Evolutionary conservation across 345 rosid species (phyloP).

Genomic region (Camelina laxa): DNA sequence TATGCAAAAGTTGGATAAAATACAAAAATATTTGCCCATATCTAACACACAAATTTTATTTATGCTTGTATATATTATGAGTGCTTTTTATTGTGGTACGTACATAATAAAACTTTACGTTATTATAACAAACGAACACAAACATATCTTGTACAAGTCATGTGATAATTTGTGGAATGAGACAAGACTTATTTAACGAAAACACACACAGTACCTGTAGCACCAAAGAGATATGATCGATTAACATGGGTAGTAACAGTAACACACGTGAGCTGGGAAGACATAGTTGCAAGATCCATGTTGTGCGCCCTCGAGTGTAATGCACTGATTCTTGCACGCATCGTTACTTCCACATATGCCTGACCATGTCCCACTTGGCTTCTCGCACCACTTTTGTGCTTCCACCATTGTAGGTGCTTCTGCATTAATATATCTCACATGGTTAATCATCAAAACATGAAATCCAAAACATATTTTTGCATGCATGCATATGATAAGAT

Average conservation of each 20-base stretch:
- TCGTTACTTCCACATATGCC: too few species aligned
- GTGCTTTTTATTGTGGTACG: not conserved
- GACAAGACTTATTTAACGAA: not conserved
- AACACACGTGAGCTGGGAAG: too few species aligned
- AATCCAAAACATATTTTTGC: not conserved
- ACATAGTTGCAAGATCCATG: constrained; percentile 9
- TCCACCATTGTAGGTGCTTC: too few species aligned
- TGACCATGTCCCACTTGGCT: too few species aligned
- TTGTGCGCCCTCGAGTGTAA: too few species aligned
- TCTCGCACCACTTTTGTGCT: too few species aligned
- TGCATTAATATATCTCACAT: too few species aligned
- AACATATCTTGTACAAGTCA: not conserved
- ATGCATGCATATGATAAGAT: not conserved
- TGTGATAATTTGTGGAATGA: not conserved
- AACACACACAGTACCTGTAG: not conserved
- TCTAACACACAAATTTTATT: too few species aligned
- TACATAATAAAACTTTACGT: not conserved
- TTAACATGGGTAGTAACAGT: not conserved
- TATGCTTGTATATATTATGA: too few species aligned
- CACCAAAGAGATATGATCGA: not conserved
- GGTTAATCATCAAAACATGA: not conserved
- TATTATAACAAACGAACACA: not conserved
- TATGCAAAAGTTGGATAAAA: too few species aligned
- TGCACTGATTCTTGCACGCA: too few species aligned
- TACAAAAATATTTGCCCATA: too few species aligned